Evolutionary conservation across 148 eudicot species (phyloP).

Genomic region (Amaranthus hypochondriacus): DNA sequence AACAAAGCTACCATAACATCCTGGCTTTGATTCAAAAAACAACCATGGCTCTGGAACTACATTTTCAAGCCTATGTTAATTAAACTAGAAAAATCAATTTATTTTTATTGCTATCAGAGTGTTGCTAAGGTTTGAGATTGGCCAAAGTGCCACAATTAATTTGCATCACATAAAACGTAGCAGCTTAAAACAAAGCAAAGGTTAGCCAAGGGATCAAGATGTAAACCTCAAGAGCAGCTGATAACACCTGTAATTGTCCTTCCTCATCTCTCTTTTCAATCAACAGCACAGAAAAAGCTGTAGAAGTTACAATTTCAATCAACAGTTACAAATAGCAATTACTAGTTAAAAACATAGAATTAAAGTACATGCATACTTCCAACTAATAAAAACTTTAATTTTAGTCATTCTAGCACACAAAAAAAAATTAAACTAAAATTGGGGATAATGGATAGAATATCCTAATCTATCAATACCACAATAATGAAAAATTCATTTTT

Average conservation of each 20-base stretch:
- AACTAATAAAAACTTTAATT: background rate
- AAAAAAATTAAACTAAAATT: background rate
- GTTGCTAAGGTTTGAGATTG: background rate
- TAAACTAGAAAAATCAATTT: too few species aligned
- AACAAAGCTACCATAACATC: background rate
- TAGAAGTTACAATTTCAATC: conserved; percentile 15
- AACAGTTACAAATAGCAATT: background rate
- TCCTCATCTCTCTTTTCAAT: conserved; percentile 83
- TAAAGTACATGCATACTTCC: background rate
- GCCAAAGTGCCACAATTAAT: background rate
- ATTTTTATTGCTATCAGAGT: too few species aligned
- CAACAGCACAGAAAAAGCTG: conserved; percentile 84
- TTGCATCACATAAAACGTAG: background rate
- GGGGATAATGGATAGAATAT: background rate
- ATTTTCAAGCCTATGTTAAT: too few species aligned
- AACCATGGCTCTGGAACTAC: too few species aligned
- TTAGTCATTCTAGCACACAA: background rate
- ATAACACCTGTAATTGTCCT: conserved; percentile 92
- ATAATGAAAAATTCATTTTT: background rate
- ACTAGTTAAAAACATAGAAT: background rate
- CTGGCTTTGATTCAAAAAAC: too few species aligned
- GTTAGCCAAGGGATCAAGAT: conserved; percentile 3
- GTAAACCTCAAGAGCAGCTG: conserved; percentile 86
- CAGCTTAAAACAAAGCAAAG: background rate
- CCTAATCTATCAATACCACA: background rate